These are phyloP conservation scores for Aphanomyces invadans DNA, from an alignment of 352 stramenopile species.

Conservation along the genomic window DNA sequence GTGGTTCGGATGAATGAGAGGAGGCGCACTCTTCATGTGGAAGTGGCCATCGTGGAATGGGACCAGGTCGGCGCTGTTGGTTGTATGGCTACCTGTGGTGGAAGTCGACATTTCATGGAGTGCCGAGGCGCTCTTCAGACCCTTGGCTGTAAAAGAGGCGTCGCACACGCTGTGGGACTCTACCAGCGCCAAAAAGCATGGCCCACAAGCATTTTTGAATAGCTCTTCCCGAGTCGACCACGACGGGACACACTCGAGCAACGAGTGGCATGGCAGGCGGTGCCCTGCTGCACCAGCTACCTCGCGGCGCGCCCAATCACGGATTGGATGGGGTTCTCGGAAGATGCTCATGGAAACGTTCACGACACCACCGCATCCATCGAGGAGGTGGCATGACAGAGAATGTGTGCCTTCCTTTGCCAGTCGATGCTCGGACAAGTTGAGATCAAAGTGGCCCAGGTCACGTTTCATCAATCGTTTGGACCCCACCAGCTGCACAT, in stretches of 20 bases:
- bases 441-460: not conserved
- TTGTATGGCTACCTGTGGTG: not conserved
- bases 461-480: not conserved
- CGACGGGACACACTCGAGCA: not conserved
- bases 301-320: not conserved
- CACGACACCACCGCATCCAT: not conserved
- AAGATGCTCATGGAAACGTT: not conserved
- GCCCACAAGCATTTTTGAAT: constrained; percentile 2
- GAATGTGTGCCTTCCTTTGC: not conserved
- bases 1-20: too few species aligned
- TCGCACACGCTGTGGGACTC: not conserved
- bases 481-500: not conserved
- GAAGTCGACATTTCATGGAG: not conserved
- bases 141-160: not conserved
- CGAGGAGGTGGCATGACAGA: not conserved
- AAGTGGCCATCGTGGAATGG: too few species aligned
- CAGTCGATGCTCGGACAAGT: not conserved
- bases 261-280: not conserved
- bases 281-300: not conserved
- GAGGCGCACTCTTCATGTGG: too few species aligned
- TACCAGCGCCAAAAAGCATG: not conserved
- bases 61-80: not conserved
- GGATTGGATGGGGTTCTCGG: not conserved
- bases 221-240: not conserved
- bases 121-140: not conserved